These are phyloP conservation scores for Thalassiosira hispida DNA, from an alignment of 352 stramenopile genomes.

Conservation along the genomic window DNA sequence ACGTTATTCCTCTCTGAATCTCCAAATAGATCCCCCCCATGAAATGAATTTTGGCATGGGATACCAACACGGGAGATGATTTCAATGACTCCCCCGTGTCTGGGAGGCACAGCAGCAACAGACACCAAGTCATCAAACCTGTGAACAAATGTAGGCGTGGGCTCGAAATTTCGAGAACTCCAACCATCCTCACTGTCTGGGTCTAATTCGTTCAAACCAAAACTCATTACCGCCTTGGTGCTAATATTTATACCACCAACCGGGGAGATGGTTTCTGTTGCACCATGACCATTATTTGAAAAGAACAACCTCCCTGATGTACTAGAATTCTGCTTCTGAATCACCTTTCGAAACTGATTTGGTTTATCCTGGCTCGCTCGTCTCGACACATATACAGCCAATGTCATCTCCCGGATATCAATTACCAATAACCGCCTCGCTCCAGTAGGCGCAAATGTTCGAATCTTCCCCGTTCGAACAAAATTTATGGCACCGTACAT, in stretches of 20 bases:
- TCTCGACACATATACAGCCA: conserved; percentile 29
- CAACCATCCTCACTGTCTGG: conserved; percentile 16
- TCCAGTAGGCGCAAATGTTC: conserved; percentile 31
- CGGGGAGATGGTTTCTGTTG: no score
- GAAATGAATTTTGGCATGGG: neutral
- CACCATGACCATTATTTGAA: conserved; percentile 6
- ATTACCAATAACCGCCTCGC: conserved; percentile 27
- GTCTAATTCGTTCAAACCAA: neutral
- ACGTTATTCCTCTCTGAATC: neutral
- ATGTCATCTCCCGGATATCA: conserved; percentile 39
- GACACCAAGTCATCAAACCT: conserved; percentile 36
- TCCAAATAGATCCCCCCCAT: neutral
- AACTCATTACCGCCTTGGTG: conserved; percentile 8
- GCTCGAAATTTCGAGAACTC: conserved; percentile 22
- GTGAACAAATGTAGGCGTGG: conserved; percentile 9
- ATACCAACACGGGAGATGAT: conserved; percentile 1
- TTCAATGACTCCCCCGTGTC: conserved; percentile 24
- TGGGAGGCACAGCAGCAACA: conserved; percentile 20
- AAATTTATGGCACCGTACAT: conserved; percentile 35
- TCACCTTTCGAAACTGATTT: conserved; percentile 4
- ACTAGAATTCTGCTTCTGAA: neutral
- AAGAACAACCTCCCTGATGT: conserved; percentile 1
- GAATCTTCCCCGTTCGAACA: conserved; percentile 28
- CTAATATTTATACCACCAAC: conserved; percentile 28
- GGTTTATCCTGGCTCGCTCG: neutral